These are phyloP conservation scores for Roridomyces roridus DNA, from an alignment of 768 basidiomycete species.

Conservation along the genomic window DNA sequence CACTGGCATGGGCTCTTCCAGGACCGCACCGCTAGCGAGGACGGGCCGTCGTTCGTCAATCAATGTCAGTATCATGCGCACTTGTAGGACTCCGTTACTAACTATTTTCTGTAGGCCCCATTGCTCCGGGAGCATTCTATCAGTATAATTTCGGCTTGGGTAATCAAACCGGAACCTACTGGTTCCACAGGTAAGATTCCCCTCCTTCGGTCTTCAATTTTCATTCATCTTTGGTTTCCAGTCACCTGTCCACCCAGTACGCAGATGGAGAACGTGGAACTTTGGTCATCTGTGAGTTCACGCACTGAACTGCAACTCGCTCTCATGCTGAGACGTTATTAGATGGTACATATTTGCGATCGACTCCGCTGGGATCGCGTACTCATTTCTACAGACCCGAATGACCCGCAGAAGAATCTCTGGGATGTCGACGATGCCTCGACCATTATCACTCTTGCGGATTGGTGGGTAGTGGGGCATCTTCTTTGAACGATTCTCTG, in stretches of 20 bases:
- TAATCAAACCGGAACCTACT: constrained; percentile 8
- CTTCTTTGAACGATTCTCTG: background rate
- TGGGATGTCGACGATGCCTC: constrained; percentile 40
- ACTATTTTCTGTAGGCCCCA: constrained; percentile 6
- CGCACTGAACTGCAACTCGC: constrained; percentile 35
- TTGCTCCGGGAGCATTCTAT: constrained; percentile 6
- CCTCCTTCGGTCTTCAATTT: too few species aligned
- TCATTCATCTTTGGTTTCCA: constrained; percentile 12
- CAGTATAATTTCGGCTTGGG: background rate
- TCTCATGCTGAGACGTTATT: constrained; percentile 29
- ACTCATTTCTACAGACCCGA: constrained; percentile 23
- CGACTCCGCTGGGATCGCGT: background rate
- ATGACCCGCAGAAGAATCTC: constrained; percentile 34
- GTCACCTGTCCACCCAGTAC: constrained; percentile 31
- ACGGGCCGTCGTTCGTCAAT: constrained; percentile 39
- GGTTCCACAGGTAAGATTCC: constrained; percentile 33
- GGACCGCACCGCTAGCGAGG: constrained; percentile 48
- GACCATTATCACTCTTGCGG: constrained; percentile 37
- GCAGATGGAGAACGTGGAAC: constrained; percentile 34
- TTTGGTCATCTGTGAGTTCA: constrained; percentile 29
- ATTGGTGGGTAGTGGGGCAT: too few species aligned
- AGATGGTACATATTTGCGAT: too few species aligned
- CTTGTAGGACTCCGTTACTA: background rate
- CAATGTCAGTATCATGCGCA: constrained; percentile 2
- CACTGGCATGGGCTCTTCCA: constrained; percentile 40